Percentiles rank a stretch among this genome's conserved stretches.
Conservation (phyloP, 2,329 filamentous ascomycete species). For the Thyridium curvatum region DNA sequence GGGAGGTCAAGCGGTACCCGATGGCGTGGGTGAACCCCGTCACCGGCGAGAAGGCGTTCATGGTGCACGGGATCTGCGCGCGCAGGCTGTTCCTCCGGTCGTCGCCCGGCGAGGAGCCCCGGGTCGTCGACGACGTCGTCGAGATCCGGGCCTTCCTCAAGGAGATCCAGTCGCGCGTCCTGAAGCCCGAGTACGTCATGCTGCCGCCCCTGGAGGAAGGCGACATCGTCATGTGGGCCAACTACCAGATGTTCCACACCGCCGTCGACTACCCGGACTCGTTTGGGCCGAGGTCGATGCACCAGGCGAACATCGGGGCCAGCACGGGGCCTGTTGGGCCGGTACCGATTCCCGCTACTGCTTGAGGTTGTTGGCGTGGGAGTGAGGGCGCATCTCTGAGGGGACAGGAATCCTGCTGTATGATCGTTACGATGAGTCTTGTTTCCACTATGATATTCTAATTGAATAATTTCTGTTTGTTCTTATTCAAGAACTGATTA, state of each 20-base stretch:
- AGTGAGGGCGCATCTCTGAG: too few relatives aligned
- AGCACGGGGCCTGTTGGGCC: conserved; percentile 7
- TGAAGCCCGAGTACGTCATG: conserved; percentile 34
- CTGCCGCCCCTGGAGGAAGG: conserved; percentile 31
- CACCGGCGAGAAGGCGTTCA: conserved; percentile 32
- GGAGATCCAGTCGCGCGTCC: conserved; percentile 28
- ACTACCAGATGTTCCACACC: conserved; percentile 33
- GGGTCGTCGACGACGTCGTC: conserved; percentile 27
- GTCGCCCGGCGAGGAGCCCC: conserved; percentile 21
- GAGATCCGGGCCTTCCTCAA: conserved; percentile 27
- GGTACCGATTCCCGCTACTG: not conserved
- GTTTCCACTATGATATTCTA: too few relatives aligned
- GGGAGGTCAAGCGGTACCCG: conserved; percentile 30
- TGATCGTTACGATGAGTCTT: too few relatives aligned
- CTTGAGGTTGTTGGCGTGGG: too few relatives aligned
- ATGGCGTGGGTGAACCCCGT: conserved; percentile 39
- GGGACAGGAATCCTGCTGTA: too few relatives aligned
- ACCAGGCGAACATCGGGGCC: conserved; percentile 30
- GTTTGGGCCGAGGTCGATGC: conserved; percentile 33
- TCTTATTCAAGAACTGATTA: too few relatives aligned
- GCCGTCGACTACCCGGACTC: conserved; percentile 35
- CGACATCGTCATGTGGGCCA: conserved; percentile 37
- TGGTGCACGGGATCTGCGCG: conserved; percentile 33
- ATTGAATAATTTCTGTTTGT: too few relatives aligned
- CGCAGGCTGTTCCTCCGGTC: conserved; percentile 30